Evolutionary conservation across 1,139 yeast species (phyloP), one percentile per base, ranked within the genome.

Genomic region (Kazachstania sp.): DNA sequence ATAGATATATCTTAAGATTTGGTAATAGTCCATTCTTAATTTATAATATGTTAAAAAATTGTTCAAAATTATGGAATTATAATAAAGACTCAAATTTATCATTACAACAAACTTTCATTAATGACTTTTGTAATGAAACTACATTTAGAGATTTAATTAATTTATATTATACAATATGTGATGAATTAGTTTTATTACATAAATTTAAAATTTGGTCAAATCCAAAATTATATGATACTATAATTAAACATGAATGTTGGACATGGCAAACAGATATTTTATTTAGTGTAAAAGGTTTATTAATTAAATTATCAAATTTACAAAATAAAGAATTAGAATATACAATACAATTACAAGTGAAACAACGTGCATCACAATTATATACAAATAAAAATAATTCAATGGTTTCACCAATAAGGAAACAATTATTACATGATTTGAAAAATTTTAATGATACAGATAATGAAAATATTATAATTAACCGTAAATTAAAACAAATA

Each of bases 21-120:
- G 92, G 92, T 39, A 79, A 81, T 47, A 73, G 86, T 13, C 88
- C 88, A 2, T 80, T 82, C 61, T 70, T 83, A 51, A 44, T 79
- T 2, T 51, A 60, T 20, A 54, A 61, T 20, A 50, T 72, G 39
- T 32, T 63, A 19, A 39, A 44, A 16, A 60, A 57, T 41, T 9
- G 60, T 11, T 38, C 48, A 29, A 37, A 41, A 11, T 52, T 54
- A 8, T 44, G 51, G 49, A 16, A 37, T 3, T 19, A 29, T 9
- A n/a, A n/a, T n/a, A 12, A 28, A 16, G 16, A 13, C 11, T 31
- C n/a, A 16, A 23, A 8, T n/a, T 4, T 28, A 8, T 13, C 29
- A 7, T n/a, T 39, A 26, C 29, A 34, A 26, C 13, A 28, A 15
- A 36, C 32, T 15, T 50, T 68, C 32, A 45, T 58, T 8, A 52